Percentiles rank a stretch among this genome's conserved stretches.
Conservation (phyloP, 768 basidiomycete species). For the Tylopilus vinaceipallidus region DNA sequence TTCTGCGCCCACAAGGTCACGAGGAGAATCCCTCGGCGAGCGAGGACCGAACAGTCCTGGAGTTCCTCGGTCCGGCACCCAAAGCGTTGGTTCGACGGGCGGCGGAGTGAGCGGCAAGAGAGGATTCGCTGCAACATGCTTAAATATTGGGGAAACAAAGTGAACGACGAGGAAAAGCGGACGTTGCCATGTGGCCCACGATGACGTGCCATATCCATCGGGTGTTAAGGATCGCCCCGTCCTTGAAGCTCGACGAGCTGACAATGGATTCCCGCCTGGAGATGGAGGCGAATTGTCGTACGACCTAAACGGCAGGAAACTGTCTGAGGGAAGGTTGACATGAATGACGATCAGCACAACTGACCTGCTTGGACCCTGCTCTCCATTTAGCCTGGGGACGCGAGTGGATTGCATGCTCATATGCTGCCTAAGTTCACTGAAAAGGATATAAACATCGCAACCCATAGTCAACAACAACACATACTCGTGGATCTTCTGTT, state of each 20-base stretch:
- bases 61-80: slow-evolving; percentile 51
- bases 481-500: slow-evolving; percentile 68
- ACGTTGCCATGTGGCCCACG: slow-evolving; percentile 68
- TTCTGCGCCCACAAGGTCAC: no score
- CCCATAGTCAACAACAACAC: slow-evolving; percentile 25
- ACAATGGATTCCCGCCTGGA: no score
- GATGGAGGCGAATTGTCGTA: no score
- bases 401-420: slow-evolving; percentile 65
- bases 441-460: not conserved
- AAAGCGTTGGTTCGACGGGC: slow-evolving; percentile 47
- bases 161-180: slow-evolving; percentile 25
- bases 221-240: slow-evolving; percentile 30
- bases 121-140: slow-evolving; percentile 48
- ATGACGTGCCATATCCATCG: no score
- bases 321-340: no score
- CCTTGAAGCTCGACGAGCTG: slow-evolving; percentile 9
- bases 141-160: not conserved
- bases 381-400: slow-evolving; percentile 70
- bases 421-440: slow-evolving; percentile 71
- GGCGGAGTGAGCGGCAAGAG: slow-evolving; percentile 53
- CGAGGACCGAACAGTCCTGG: slow-evolving; percentile 75
- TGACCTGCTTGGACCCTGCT: slow-evolving; percentile 72
- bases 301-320: no score
- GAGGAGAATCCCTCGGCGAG: slow-evolving; percentile 43
- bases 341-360: slow-evolving; percentile 10